A percentile compares a stretch with the other conserved stretches of the same genome.
Conservation (phyloP, 2,329 filamentous ascomycete species). For the Sporothrix brasiliensis region DNA sequence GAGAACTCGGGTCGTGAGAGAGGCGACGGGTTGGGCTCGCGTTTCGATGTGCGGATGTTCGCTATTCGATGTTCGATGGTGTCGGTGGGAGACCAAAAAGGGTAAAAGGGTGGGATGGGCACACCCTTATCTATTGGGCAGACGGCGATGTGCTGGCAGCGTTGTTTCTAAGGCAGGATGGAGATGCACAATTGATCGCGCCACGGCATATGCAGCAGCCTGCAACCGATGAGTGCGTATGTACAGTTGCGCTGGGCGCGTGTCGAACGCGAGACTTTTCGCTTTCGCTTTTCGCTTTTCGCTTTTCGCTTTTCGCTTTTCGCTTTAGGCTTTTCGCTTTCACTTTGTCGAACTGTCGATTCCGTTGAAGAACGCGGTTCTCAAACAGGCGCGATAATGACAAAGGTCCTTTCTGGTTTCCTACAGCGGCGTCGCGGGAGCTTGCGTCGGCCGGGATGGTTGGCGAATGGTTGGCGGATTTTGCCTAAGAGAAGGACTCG, state of each 20-base stretch:
- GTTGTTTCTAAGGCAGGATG: slow-evolving; percentile 51
- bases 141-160: slow-evolving; percentile 66
- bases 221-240: slow-evolving; percentile 50
- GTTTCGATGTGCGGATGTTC: neutral
- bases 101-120: slow-evolving; percentile 50
- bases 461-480: slow-evolving; percentile 34
- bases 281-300: neutral
- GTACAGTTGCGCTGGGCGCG: neutral
- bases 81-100: too few relatives aligned
- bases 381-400: neutral
- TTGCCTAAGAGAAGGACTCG: slow-evolving; percentile 21
- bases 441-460: slow-evolving; percentile 34
- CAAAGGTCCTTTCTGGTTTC: neutral
- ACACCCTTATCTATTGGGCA: slow-evolving; percentile 60
- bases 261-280: neutral
- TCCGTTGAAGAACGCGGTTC: neutral
- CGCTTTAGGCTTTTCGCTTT: neutral
- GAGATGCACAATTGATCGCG: slow-evolving; percentile 57
- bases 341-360: neutral
- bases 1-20: neutral
- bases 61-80: neutral
- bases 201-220: slow-evolving; percentile 61
- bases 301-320: neutral
- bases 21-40: slow-evolving; percentile 24
- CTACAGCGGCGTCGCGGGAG: slow-evolving; percentile 28